Conservation (phyloP, 495 filamentous ascomycete genomes). For the Extremus antarcticus region DNA sequence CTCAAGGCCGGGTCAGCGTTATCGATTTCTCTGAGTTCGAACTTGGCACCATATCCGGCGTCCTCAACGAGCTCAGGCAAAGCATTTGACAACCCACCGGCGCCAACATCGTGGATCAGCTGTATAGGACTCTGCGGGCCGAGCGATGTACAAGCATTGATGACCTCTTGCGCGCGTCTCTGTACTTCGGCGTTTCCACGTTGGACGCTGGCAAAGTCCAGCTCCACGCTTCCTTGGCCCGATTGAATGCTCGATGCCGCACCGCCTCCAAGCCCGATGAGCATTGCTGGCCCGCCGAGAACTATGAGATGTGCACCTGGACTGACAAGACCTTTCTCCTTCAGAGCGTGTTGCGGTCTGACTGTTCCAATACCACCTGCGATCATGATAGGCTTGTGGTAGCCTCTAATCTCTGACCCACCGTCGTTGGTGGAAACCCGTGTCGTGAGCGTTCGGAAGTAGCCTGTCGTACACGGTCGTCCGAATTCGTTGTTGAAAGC, state of each 20-base stretch:
- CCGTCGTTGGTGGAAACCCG: conserved; percentile 50
- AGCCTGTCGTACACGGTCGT: conserved; percentile 77
- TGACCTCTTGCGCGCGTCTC: conserved; percentile 88
- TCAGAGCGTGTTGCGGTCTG: conserved; percentile 82
- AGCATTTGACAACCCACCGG: conserved; percentile 88
- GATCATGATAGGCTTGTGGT: conserved; percentile 99
- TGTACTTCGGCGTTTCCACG: conserved; percentile 92
- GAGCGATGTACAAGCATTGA: conserved; percentile 80
- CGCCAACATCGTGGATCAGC: conserved; percentile 95
- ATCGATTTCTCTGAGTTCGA: conserved; percentile 86
- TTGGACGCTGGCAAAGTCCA: conserved; percentile 95
- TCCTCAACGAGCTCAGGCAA: conserved; percentile 87
- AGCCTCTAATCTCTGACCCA: conserved; percentile 67
- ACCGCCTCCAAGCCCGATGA: conserved; percentile 91
- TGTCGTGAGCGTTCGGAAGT: conserved; percentile 77
- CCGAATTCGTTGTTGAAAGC: conserved; percentile 98
- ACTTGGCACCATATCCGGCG: conserved; percentile 73
- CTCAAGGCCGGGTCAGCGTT: conserved; percentile 84
- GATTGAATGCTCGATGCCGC: conserved; percentile 86
- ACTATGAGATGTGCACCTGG: conserved; percentile 82
- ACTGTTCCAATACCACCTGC: conserved; percentile 95
- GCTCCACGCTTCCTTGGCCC: conserved; percentile 74
- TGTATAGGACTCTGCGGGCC: conserved; percentile 77
- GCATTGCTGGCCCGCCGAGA: conserved; percentile 90
- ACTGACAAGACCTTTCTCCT: conserved; percentile 62